Evolutionary conservation across 805 yeast genomes (phyloP).

Genomic region (Metschnikowia sp.): DNA sequence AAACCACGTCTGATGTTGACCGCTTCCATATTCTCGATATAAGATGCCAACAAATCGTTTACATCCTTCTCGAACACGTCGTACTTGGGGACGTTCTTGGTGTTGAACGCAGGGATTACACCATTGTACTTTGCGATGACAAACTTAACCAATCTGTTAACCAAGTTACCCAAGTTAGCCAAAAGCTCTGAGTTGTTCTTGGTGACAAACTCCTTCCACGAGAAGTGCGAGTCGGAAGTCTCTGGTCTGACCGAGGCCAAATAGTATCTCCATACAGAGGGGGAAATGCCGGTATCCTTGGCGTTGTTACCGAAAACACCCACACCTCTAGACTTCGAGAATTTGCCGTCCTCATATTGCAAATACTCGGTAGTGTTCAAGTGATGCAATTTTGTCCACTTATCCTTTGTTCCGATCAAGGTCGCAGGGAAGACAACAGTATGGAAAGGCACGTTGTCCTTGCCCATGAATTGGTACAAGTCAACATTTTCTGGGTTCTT

Average conservation of each 20-base stretch:
- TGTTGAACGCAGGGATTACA: constrained; percentile 69
- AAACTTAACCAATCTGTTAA: constrained; percentile 88
- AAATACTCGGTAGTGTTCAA: constrained; percentile 92
- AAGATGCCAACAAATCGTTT: constrained; percentile 55
- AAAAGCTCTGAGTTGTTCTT: constrained; percentile 90
- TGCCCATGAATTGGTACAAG: constrained; percentile 97
- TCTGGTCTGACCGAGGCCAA: constrained; percentile 92
- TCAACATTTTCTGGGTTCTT: constrained; percentile 82
- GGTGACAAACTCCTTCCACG: constrained; percentile 94
- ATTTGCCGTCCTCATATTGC: constrained; percentile 97
- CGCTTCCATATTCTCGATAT: constrained; percentile 70
- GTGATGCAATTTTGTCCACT: constrained; percentile 90
- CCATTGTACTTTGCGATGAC: constrained; percentile 88
- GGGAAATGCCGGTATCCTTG: constrained; percentile 82
- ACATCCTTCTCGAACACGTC: constrained; percentile 51
- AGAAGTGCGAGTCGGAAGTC: constrained; percentile 91
- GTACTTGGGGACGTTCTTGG: constrained; percentile 46
- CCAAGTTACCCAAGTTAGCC: constrained; percentile 96
- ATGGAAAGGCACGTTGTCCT: constrained; percentile 98
- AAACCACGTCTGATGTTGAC: constrained; percentile 84
- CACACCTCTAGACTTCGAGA: constrained; percentile 94
- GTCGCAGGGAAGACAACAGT: constrained; percentile 96
- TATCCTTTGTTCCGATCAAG: constrained; percentile 80
- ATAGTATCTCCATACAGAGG: constrained; percentile 98
- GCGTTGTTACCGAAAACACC: constrained; percentile 99